Evolutionary conservation across 805 yeast genomes (phyloP).

Genomic region (Blastobotrys terrestris): DNA sequence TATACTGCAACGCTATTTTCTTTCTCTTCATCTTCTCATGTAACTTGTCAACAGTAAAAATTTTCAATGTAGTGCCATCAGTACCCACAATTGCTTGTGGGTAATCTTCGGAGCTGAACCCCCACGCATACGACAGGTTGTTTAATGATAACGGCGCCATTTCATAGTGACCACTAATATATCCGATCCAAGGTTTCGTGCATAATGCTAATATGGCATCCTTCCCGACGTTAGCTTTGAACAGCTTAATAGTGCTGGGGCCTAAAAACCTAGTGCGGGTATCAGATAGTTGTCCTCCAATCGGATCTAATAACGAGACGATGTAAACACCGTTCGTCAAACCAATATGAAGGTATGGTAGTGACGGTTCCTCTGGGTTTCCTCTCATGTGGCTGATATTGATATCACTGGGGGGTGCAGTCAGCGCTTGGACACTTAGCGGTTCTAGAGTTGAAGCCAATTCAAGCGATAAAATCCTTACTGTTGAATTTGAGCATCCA

Average conservation of each 20-base stretch:
- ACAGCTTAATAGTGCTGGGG: constrained; percentile 50
- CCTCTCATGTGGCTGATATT: constrained; percentile 31
- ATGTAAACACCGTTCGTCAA: constrained; percentile 78
- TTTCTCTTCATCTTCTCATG: constrained; percentile 16
- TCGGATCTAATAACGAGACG: constrained; percentile 48
- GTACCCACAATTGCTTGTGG: constrained; percentile 61
- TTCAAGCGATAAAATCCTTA: constrained; percentile 61
- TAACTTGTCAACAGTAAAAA: constrained; percentile 34
- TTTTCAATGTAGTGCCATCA: constrained; percentile 44
- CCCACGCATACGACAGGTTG: constrained; percentile 37
- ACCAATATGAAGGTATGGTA: constrained; percentile 62
- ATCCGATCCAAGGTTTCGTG: constrained; percentile 51
- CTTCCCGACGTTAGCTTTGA: constrained; percentile 28
- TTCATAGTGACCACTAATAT: constrained; percentile 34
- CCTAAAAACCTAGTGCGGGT: constrained; percentile 72
- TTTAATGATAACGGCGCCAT: constrained; percentile 44
- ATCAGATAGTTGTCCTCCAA: constrained; percentile 57
- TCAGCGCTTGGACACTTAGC: constrained; percentile 58
- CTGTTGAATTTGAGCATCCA: constrained; percentile 63
- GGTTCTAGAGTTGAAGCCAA: constrained; percentile 54
- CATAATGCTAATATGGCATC: constrained; percentile 44
- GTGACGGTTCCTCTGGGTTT: constrained; percentile 11
- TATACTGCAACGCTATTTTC: constrained; percentile 7
- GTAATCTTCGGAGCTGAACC: constrained; percentile 59
- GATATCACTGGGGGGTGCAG: constrained; percentile 42